A percentile compares a stretch with the other conserved stretches of the same genome.
Conservation (phyloP, 2,329 filamentous ascomycete species). For the Cryphonectria radicalis region DNA sequence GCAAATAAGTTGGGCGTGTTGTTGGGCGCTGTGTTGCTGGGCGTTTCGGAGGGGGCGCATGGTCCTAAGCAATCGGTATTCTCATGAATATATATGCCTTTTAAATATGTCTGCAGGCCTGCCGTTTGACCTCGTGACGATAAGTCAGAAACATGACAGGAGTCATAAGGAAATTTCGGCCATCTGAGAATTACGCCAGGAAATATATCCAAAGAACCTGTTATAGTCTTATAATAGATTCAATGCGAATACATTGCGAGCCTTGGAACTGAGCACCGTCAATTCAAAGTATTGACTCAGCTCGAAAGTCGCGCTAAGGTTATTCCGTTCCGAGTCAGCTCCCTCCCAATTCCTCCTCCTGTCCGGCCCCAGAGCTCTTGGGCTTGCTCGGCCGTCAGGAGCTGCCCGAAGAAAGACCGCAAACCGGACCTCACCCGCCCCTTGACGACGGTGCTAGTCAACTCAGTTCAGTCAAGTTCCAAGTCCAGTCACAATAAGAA, state of each 20-base stretch:
- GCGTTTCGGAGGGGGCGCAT: not conserved
- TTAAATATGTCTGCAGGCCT: not conserved
- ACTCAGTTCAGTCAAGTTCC: constrained; percentile 2
- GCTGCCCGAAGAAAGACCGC: constrained; percentile 22
- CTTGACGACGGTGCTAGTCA: constrained; percentile 14
- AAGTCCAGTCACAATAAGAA: constrained; percentile 6
- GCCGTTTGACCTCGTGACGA: too few species aligned
- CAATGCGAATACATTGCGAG: not conserved
- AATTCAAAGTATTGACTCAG: not conserved
- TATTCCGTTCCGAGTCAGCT: constrained; percentile 23
- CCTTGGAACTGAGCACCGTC: not conserved
- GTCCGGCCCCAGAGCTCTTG: not conserved
- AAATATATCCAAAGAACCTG: not conserved
- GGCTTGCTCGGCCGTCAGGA: not conserved
- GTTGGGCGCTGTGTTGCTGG: not conserved
- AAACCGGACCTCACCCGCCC: constrained; percentile 26
- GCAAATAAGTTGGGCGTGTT: not conserved
- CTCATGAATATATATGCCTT: not conserved
- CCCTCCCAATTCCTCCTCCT: constrained; percentile 4
- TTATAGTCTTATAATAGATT: not conserved
- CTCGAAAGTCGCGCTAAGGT: constrained; percentile 15
- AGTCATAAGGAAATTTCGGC: too few species aligned
- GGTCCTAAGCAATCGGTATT: not conserved
- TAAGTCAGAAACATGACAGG: too few species aligned
- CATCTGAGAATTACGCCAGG: not conserved